These are phyloP conservation scores for Blepharisma japonicum DNA, from an alignment of 73 alveolate species.

Conservation along the genomic window DNA sequence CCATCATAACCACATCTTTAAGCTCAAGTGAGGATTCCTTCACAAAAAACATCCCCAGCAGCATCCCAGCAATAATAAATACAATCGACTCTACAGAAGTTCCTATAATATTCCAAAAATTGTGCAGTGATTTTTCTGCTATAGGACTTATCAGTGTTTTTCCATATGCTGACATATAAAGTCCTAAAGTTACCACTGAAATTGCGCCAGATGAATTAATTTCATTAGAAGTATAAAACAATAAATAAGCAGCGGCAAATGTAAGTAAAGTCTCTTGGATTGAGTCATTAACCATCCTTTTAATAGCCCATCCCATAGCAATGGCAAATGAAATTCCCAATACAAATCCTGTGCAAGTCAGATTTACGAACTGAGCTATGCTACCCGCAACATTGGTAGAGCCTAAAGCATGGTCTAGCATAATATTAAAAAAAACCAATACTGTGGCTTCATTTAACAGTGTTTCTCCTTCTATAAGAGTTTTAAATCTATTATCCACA, in stretches of 20 bases:
- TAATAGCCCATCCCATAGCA: slow-evolving; percentile 47
- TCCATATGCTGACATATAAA: slow-evolving; percentile 62
- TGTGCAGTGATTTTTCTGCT: slow-evolving; percentile 49
- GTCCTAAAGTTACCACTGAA: slow-evolving; percentile 54
- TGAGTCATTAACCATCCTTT: slow-evolving; percentile 58
- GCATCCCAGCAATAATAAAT: slow-evolving; percentile 57
- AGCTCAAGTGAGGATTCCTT: slow-evolving; percentile 37
- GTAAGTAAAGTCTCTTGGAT: slow-evolving; percentile 55
- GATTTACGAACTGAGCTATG: not conserved
- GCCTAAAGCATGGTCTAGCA: slow-evolving; percentile 47
- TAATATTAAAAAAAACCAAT: slow-evolving; percentile 50
- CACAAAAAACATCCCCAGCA: slow-evolving; percentile 46
- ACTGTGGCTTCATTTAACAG: slow-evolving; percentile 69
- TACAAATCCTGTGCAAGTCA: slow-evolving; percentile 56
- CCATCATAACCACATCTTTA: slow-evolving; percentile 45
- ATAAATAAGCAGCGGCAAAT: slow-evolving; percentile 48
- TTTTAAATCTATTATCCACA: slow-evolving; percentile 55
- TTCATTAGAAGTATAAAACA: slow-evolving; percentile 53
- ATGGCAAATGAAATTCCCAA: slow-evolving; percentile 55
- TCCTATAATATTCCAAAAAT: slow-evolving; percentile 51
- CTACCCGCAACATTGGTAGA: too few species aligned
- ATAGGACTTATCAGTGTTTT: slow-evolving; percentile 48
- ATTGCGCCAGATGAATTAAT: slow-evolving; percentile 58
- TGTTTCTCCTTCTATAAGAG: slow-evolving; percentile 71
- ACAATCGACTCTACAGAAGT: slow-evolving; percentile 52